These are phyloP conservation scores for Fremontodendron californicum DNA, from an alignment of 345 rosid genomes.

Conservation along the genomic window DNA sequence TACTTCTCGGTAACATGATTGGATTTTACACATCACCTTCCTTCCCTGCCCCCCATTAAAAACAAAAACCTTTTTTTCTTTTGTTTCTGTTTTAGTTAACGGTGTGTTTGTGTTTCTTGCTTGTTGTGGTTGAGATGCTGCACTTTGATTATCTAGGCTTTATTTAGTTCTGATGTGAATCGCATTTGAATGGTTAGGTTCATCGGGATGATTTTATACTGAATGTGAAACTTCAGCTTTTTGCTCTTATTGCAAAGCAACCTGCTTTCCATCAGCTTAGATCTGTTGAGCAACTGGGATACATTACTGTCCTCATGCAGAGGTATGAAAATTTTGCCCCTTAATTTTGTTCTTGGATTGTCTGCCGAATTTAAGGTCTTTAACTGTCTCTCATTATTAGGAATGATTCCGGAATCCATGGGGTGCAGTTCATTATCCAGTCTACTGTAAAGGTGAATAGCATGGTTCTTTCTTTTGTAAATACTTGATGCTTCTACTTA, in stretches of 20 bases:
- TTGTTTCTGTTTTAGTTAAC: neutral
- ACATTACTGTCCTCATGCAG: conserved; percentile 63
- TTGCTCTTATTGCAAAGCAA: conserved; percentile 76
- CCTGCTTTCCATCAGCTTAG: conserved; percentile 96
- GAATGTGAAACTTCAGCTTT: conserved; percentile 82
- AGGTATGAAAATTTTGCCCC: conserved; percentile 39
- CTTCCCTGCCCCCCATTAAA: neutral
- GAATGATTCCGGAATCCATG: conserved; percentile 70
- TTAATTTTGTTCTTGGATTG: neutral
- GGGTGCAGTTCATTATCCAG: conserved; percentile 80
- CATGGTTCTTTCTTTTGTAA: neutral
- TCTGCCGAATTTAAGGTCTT: neutral
- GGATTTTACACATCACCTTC: neutral
- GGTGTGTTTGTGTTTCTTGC: neutral
- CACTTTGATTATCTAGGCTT: neutral
- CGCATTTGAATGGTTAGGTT: conserved; percentile 41
- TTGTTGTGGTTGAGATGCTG: conserved; percentile 11
- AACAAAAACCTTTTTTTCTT: neutral
- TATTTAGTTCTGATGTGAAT: conserved; percentile 11
- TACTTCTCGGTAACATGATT: too few relatives aligned
- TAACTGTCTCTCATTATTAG: conserved; percentile 32
- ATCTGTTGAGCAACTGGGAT: conserved; percentile 93
- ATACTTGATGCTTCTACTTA: neutral
- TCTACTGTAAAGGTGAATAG: conserved; percentile 66
- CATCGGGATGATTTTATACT: conserved; percentile 69